Evolutionary conservation across 345 rosid genomes (phyloP), one percentile per base, ranked within the genome.

Genomic region (Eucalyptus grandis): DNA sequence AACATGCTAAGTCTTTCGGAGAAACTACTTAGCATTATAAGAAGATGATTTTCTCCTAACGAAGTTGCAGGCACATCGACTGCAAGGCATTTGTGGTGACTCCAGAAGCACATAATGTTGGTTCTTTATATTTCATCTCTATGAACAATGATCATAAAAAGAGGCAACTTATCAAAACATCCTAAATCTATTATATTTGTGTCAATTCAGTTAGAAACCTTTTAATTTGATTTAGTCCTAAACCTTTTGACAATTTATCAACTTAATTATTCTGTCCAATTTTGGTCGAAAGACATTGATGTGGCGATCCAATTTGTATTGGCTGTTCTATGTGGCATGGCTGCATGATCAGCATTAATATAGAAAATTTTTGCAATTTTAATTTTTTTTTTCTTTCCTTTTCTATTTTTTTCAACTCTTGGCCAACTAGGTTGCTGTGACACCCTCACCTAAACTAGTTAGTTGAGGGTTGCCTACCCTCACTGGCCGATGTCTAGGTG

Each of bases 321-420:
- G 72, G 4, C 3, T 14, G 0, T 65, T 7, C 4, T 13, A 30
- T 6, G 5, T 65, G 9, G 72, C 17, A 30, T n/a, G 8, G 4
- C 0, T 2, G 1, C 69, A 62, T 30, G 4, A 27, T 14, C 2
- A 6, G 0, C 4, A n/a, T 3, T 7, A 0, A 30, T 12, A 0
- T 62, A 8, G 4, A 62, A 7, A 13, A 4, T 1, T n/a, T 30
- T n/a, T n/a, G 37, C 10, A n/a, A 14, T 65, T 65, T 30, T 14
- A 19, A 34, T 11, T 26, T 30, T 58, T 5, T 58, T 58, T 3
- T 24, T 26, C 0, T 60, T 27, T 27, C 15, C 12, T 13, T 13
- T 30, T 62, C 4, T 26, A 5, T 60, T 30, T n/a, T 62, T 65
- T 14, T 8, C 72, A 14, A 30, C 34, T 65, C 37, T 65, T 65